Percentiles rank a stretch among this genome's conserved stretches.
phyloP scores from a whole-genome alignment of 1,139 yeast genomes.

The Fermentozyma sake region DNA sequence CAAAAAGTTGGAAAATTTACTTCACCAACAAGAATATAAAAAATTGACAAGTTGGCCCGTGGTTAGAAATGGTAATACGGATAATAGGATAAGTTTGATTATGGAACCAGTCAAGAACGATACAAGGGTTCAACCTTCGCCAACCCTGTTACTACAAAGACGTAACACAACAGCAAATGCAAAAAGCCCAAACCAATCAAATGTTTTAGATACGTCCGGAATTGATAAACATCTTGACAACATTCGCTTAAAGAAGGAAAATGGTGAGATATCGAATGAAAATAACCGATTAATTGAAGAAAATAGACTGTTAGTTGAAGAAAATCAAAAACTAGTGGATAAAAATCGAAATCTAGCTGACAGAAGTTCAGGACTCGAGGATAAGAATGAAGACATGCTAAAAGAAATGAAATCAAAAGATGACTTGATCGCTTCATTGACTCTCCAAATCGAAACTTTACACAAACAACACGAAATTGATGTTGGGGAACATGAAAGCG shows the following conservation, averaged over 20 bases:
- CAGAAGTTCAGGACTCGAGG: background rate
- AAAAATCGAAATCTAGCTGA: constrained; percentile 1
- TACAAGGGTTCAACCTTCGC: constrained; percentile 6
- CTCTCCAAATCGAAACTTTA: background rate
- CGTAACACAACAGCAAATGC: constrained; percentile 6
- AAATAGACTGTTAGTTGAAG: constrained; percentile 6
- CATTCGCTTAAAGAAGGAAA: constrained; percentile 32
- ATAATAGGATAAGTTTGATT: constrained; percentile 18
- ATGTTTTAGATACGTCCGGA: constrained; percentile 31
- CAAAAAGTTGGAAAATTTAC: constrained; percentile 56
- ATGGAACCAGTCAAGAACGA: constrained; percentile 7
- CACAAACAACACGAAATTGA: constrained; percentile 21
- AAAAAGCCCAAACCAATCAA: constrained; percentile 11
- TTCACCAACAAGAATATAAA: constrained; percentile 63
- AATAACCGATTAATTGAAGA: constrained; percentile 6
- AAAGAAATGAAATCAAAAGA: background rate
- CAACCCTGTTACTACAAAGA: constrained; percentile 21
- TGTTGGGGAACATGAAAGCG: constrained; percentile 28
- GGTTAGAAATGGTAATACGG: constrained; percentile 7
- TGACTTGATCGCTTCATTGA: background rate
- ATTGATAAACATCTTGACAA: constrained; percentile 45
- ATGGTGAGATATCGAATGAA: constrained; percentile 15
- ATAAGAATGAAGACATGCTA: background rate
- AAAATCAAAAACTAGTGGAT: constrained; percentile 3
- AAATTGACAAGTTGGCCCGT: constrained; percentile 58